Conservation (phyloP, 2,329 filamentous ascomycete genomes). For the Neobulgaria alba region DNA sequence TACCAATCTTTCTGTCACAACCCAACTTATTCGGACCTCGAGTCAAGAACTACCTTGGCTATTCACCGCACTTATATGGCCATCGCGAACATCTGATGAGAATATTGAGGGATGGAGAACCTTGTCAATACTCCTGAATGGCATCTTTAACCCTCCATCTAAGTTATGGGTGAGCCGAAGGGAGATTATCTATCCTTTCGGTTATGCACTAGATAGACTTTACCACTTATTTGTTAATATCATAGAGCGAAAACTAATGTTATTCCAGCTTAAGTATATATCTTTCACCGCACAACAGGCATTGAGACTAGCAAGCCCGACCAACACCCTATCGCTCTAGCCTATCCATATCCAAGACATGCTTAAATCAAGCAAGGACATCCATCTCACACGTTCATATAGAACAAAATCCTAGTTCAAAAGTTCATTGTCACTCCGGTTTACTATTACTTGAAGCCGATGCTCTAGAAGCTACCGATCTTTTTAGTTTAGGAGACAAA, state of each 20-base stretch:
- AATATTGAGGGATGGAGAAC: not conserved
- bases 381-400: not conserved
- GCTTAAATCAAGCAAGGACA: not conserved
- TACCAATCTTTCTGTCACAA: no score
- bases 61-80: not conserved
- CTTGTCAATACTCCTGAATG: not conserved
- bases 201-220: not conserved
- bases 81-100: not conserved
- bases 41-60: not conserved
- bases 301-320: not conserved
- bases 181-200: not conserved
- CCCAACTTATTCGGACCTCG: no score
- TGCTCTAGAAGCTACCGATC: not conserved
- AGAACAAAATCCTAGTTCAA: not conserved
- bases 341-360: not conserved
- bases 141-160: not conserved
- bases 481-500: not conserved
- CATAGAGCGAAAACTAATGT: not conserved
- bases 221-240: not conserved
- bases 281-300: not conserved
- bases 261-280: not conserved
- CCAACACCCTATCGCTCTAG: not conserved
- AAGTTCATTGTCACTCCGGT: not conserved
- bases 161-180: not conserved
- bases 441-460: not conserved